Percentiles rank a stretch among this genome's conserved stretches.
phyloP scores from a whole-genome alignment of 1,139 yeast genomes.

The Entelexis sorbosivorans region DNA sequence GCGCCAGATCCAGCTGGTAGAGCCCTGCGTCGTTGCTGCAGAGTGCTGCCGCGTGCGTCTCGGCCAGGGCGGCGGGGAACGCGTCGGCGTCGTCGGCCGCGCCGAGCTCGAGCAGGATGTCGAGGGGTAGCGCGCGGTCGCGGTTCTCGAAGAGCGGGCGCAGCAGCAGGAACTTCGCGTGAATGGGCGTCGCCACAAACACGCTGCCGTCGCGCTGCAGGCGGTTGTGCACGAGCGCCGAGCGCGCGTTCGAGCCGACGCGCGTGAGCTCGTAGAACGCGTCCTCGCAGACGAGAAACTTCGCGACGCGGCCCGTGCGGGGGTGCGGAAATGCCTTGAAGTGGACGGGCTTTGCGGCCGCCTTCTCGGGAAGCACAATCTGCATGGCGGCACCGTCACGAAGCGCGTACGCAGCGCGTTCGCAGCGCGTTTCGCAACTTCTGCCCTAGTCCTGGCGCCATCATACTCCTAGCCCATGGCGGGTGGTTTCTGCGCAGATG shows the following conservation, averaged over 20 bases:
- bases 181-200: conserved; percentile 28
- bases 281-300: conserved; percentile 19
- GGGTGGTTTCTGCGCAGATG: too few species aligned
- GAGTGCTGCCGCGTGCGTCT: background rate
- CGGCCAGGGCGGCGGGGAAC: conserved; percentile 11
- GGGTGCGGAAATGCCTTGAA: conserved; percentile 26
- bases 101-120: conserved; percentile 28
- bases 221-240: conserved; percentile 21
- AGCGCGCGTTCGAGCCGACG: conserved; percentile 21
- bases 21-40: conserved; percentile 4
- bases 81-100: conserved; percentile 17
- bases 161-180: conserved; percentile 28
- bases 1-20: conserved; percentile 18
- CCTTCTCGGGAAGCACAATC: conserved; percentile 15
- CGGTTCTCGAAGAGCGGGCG: conserved; percentile 24
- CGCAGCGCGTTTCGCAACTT: background rate
- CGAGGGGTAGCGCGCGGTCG: conserved; percentile 26
- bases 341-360: conserved; percentile 7
- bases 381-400: conserved; percentile 7
- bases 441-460: background rate
- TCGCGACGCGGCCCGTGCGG: conserved; percentile 23
- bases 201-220: conserved; percentile 24
- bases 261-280: conserved; percentile 25
- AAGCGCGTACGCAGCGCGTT: background rate
- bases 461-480: too few species aligned